Evolutionary conservation across 768 basidiomycete genomes (phyloP).

Genomic region (Rhizopogon vinicolor): DNA sequence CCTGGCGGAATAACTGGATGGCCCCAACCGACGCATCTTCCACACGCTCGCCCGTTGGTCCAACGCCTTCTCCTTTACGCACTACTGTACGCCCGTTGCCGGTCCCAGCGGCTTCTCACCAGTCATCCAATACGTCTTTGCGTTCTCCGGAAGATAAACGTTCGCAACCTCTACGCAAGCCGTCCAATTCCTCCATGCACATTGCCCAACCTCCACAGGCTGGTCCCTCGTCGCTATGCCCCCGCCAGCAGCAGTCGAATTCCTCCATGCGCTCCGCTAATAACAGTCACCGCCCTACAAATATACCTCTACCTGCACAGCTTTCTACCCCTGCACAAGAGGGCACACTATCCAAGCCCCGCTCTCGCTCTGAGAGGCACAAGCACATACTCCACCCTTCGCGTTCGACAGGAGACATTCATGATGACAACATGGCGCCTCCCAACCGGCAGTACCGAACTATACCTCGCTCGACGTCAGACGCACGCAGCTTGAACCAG

Average conservation of each 20-base stretch:
- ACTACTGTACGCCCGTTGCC: neutral
- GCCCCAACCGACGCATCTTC: neutral
- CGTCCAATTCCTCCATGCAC: neutral
- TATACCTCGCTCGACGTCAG: neutral
- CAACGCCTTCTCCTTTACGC: neutral
- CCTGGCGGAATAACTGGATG: constrained; percentile 1
- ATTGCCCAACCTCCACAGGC: neutral
- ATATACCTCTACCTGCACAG: neutral
- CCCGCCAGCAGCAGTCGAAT: constrained; percentile 3
- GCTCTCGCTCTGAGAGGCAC: constrained; percentile 6
- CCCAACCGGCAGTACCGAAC: neutral
- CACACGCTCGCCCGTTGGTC: neutral
- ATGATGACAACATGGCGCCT: constrained; percentile 1
- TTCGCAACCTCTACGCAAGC: neutral
- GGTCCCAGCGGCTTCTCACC: neutral
- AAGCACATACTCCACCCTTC: constrained; percentile 12
- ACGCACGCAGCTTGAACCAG: constrained; percentile 4
- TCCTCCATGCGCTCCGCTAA: neutral
- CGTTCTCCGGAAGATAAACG: neutral
- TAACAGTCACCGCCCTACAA: neutral
- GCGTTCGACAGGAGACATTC: constrained; percentile 21
- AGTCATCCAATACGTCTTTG: constrained; percentile 1
- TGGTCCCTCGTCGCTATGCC: neutral
- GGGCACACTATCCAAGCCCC: neutral
- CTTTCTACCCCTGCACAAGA: neutral